Evolutionary conservation across 2,329 filamentous ascomycete genomes (phyloP).

Genomic region (Trichoderma endophyticum): DNA sequence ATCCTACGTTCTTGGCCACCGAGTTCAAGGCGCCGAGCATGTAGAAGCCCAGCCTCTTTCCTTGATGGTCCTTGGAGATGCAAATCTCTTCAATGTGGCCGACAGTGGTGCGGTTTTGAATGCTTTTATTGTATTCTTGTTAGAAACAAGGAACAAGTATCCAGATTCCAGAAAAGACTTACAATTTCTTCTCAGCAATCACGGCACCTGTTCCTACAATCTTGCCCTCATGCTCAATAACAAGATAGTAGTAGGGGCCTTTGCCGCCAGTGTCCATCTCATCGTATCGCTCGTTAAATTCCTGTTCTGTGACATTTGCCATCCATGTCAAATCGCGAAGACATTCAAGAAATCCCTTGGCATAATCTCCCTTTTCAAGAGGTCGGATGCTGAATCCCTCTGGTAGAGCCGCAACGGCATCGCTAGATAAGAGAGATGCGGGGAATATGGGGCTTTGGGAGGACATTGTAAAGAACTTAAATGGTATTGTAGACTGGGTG

Average conservation of each 20-base stretch:
- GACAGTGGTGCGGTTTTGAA: constrained; percentile 64
- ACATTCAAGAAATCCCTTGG: constrained; percentile 70
- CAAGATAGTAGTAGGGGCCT: constrained; percentile 66
- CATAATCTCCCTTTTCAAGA: constrained; percentile 64
- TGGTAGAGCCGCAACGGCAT: constrained; percentile 59
- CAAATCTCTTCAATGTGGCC: constrained; percentile 86
- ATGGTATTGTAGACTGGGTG: background rate
- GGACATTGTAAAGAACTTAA: background rate
- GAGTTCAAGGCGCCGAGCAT: constrained; percentile 76
- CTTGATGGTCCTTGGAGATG: constrained; percentile 73
- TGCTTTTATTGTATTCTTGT: constrained; percentile 36
- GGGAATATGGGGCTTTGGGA: constrained; percentile 54
- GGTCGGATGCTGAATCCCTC: constrained; percentile 69
- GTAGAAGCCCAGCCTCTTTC: constrained; percentile 72
- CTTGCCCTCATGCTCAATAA: constrained; percentile 60
- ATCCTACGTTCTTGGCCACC: constrained; percentile 69
- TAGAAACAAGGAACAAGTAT: background rate
- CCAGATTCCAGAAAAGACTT: constrained; percentile 26
- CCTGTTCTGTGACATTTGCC: constrained; percentile 63
- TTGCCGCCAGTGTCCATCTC: constrained; percentile 43
- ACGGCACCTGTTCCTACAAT: constrained; percentile 74
- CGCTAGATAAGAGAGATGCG: constrained; percentile 60
- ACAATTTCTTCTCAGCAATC: constrained; percentile 78
- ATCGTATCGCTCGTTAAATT: constrained; percentile 67
- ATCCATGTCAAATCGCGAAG: constrained; percentile 74